These are phyloP conservation scores for Plantago lanceolata DNA, from an alignment of 305 asterid species.

Conservation along the genomic window DNA sequence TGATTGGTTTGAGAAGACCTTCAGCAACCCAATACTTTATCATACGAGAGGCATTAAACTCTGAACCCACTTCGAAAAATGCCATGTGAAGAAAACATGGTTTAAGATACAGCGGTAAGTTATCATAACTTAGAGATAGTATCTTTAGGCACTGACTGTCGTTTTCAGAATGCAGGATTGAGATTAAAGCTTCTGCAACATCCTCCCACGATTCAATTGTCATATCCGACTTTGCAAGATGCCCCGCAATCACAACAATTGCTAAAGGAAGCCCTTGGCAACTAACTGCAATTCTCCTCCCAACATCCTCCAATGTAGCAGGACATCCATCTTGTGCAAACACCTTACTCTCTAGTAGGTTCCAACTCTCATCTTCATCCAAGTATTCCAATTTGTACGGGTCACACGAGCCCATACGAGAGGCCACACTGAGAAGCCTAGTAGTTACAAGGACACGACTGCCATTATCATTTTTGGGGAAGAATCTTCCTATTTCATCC, in stretches of 20 bases:
- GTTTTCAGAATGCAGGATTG: background rate
- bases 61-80: background rate
- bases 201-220: background rate
- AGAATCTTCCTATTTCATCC: background rate
- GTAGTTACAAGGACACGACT: background rate
- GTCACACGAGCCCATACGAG: background rate
- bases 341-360: background rate
- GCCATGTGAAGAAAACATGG: background rate
- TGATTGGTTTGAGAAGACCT: background rate
- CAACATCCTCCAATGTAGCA: background rate
- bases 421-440: background rate
- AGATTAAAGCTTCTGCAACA: background rate
- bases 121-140: conserved; percentile 4
- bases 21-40: background rate
- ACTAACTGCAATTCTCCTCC: background rate
- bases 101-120: background rate
- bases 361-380: background rate
- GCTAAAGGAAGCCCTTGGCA: background rate
- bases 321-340: conserved; percentile 3
- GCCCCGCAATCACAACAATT: background rate
- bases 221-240: conserved; percentile 5
- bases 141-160: background rate
- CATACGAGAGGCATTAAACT: background rate
- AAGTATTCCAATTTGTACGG: background rate
- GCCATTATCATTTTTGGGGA: background rate